phyloP scores from a whole-genome alignment of 495 filamentous ascomycete genomes.

The Pseudevernia furfuracea region DNA sequence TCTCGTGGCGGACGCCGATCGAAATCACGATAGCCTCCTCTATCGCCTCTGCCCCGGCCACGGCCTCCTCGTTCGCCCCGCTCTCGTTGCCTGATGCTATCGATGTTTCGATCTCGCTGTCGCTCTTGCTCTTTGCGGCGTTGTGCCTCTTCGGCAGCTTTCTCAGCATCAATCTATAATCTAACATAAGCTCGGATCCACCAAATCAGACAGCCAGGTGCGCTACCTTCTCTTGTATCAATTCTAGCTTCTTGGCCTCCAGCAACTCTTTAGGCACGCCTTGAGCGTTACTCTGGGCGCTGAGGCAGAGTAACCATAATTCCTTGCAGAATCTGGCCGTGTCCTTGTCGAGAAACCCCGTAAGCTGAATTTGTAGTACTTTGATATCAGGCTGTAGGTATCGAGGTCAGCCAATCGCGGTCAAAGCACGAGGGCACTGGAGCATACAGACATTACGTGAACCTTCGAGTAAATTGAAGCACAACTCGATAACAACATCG shows the following conservation, averaged over 20 bases:
- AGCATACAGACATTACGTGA: slow-evolving; percentile 60
- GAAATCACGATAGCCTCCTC: slow-evolving; percentile 42
- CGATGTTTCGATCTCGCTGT: slow-evolving; percentile 50
- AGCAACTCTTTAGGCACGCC: slow-evolving; percentile 91
- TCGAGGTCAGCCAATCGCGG: slow-evolving; percentile 5
- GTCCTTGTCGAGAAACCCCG: slow-evolving; percentile 90
- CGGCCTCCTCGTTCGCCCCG: slow-evolving; percentile 57
- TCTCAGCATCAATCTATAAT: slow-evolving; percentile 69
- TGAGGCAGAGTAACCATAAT: slow-evolving; percentile 83
- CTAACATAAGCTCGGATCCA: slow-evolving; percentile 25
- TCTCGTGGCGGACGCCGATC: slow-evolving; percentile 37
- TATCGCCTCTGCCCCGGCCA: slow-evolving; percentile 47
- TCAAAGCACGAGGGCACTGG: slow-evolving; percentile 8
- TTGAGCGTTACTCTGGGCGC: slow-evolving; percentile 78
- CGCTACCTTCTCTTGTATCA: slow-evolving; percentile 84
- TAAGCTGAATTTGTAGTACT: slow-evolving; percentile 84
- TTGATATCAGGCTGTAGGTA: slow-evolving; percentile 83
- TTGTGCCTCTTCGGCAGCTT: slow-evolving; percentile 66
- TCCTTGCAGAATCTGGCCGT: slow-evolving; percentile 87
- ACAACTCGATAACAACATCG: slow-evolving; percentile 88
- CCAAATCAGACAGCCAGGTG: not conserved
- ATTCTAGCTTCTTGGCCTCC: slow-evolving; percentile 90
- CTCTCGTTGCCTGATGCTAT: slow-evolving; percentile 63
- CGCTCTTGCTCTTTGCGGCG: slow-evolving; percentile 60
- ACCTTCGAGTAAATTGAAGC: slow-evolving; percentile 81